phyloP scores from a whole-genome alignment of 2,329 filamentous ascomycete genomes.

The Curvularia sp. region DNA sequence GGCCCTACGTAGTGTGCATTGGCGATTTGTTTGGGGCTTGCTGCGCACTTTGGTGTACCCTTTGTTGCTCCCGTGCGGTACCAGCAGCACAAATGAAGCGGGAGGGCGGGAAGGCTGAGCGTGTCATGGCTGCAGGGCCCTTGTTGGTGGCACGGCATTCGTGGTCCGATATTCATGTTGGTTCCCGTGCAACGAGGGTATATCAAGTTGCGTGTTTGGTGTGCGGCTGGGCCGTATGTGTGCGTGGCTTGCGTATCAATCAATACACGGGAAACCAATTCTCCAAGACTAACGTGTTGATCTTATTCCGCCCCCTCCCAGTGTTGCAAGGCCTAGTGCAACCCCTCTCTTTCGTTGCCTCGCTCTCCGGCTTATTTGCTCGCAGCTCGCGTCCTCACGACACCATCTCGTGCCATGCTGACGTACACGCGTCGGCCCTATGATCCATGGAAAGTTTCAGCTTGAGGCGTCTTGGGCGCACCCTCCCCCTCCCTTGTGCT shows the following conservation, averaged over 20 bases:
- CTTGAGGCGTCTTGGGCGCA: slow-evolving; percentile 11
- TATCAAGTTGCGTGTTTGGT: no score
- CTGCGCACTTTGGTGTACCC: background rate
- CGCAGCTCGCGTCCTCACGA: slow-evolving; percentile 4
- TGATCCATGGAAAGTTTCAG: slow-evolving; percentile 19
- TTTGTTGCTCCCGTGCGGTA: background rate
- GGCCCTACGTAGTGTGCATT: slow-evolving; percentile 7
- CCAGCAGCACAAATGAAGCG: no score
- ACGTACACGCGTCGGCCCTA: slow-evolving; percentile 19
- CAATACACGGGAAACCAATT: background rate
- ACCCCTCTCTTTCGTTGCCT: background rate
- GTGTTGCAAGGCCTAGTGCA: slow-evolving; percentile 1
- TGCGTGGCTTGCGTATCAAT: background rate
- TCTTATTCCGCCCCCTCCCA: background rate
- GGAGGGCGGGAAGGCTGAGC: no score
- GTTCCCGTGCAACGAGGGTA: no score
- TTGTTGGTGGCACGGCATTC: background rate
- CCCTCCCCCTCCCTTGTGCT: background rate
- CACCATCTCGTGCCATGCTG: slow-evolving; percentile 12
- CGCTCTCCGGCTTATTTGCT: slow-evolving; percentile 4
- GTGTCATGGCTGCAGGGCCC: background rate
- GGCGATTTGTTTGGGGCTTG: background rate
- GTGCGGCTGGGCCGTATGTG: background rate
- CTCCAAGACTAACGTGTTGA: background rate
- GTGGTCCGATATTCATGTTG: no score